Conservation (phyloP, 1,284 basidiomycete genomes). For the Phlebopus sp. region DNA sequence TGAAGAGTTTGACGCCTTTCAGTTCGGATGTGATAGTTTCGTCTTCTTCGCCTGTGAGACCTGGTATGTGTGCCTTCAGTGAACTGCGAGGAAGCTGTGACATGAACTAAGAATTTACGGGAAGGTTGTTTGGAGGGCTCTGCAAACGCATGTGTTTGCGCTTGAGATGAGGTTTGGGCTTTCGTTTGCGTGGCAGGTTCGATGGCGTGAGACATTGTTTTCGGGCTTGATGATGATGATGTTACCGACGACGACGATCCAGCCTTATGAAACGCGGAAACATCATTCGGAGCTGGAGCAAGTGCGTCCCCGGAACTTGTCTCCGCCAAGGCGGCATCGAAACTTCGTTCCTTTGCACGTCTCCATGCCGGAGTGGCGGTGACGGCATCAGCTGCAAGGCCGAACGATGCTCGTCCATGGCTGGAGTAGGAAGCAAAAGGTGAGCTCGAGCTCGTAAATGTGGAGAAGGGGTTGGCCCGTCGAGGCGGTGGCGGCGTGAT, state of each 20-base stretch:
- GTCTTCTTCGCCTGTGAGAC: constrained; percentile 59
- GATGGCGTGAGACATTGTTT: not conserved
- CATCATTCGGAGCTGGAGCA: constrained; percentile 19
- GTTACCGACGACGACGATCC: constrained; percentile 5
- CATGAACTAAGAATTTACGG: constrained; percentile 14
- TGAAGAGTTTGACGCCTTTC: constrained; percentile 56
- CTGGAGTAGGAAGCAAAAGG: constrained; percentile 38
- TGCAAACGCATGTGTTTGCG: too few relatives aligned
- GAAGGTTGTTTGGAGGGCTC: constrained; percentile 10
- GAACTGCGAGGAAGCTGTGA: not conserved
- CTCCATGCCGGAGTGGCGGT: constrained; percentile 27
- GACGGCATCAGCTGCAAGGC: constrained; percentile 11
- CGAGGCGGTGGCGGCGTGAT: constrained; percentile 5
- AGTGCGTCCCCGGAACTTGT: constrained; percentile 8
- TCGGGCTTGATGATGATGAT: constrained; percentile 1
- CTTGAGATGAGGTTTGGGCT: not conserved
- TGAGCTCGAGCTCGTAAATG: constrained; percentile 42
- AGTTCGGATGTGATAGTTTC: constrained; percentile 54
- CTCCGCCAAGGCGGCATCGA: constrained; percentile 10
- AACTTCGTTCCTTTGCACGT: constrained; percentile 6
- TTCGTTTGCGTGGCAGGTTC: not conserved
- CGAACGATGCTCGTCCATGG: constrained; percentile 27
- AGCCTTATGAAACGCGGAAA: not conserved
- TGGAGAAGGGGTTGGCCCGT: constrained; percentile 38
- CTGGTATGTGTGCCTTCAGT: constrained; percentile 16